These are phyloP conservation scores for Phanerochaete sordida DNA, from an alignment of 768 basidiomycete genomes.

Conservation along the genomic window DNA sequence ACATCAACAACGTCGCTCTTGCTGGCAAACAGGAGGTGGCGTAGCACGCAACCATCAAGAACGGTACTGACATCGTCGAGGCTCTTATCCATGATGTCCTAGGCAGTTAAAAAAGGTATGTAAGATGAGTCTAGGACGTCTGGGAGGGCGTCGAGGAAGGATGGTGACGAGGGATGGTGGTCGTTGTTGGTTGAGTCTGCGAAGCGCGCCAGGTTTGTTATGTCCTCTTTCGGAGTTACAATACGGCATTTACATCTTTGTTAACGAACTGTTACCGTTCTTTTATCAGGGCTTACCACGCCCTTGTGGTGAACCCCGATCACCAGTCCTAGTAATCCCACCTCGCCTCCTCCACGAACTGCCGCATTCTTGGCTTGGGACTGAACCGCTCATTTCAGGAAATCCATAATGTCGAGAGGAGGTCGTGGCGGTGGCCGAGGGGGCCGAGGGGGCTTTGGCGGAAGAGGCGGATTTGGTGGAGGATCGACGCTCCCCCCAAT, in stretches of 20 bases:
- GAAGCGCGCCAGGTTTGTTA: conserved; percentile 14
- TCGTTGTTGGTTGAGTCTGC: conserved; percentile 30
- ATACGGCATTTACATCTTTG: too few species aligned
- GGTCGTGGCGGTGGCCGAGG: conserved; percentile 48
- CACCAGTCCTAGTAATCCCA: too few species aligned
- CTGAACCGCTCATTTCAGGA: too few species aligned
- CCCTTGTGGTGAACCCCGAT: not conserved
- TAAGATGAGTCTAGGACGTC: conserved; percentile 2
- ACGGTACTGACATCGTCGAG: conserved; percentile 67
- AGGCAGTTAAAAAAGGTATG: not conserved
- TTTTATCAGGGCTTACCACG: too few species aligned
- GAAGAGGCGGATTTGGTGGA: conserved; percentile 37
- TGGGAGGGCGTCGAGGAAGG: conserved; percentile 13
- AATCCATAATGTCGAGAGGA: conserved; percentile 44
- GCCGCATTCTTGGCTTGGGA: too few species aligned
- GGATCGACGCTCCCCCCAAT: conserved; percentile 53
- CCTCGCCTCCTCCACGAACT: too few species aligned
- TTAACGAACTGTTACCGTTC: conserved; percentile 14
- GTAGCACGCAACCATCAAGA: conserved; percentile 4
- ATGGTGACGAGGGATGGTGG: conserved; percentile 17
- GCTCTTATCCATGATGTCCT: conserved; percentile 67
- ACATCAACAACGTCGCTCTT: conserved; percentile 20
- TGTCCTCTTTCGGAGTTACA: conserved; percentile 37
- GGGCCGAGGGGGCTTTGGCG: conserved; percentile 60
- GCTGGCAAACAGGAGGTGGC: conserved; percentile 19